phyloP scores from a whole-genome alignment of 2,329 filamentous ascomycete genomes.

The Fusarium cicatricum region DNA sequence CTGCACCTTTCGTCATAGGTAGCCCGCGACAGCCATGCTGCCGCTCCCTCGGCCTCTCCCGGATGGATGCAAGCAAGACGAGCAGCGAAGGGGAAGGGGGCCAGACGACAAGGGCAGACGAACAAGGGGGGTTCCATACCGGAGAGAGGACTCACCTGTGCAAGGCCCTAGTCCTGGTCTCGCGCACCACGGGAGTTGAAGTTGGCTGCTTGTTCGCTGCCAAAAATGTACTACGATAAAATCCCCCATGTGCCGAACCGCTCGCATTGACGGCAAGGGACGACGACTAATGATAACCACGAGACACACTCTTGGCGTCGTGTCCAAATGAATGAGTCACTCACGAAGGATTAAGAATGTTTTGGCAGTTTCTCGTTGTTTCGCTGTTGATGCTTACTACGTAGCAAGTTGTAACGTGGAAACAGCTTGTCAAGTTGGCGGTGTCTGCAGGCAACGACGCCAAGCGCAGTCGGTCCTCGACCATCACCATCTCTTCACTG shows the following conservation, averaged over 20 bases:
- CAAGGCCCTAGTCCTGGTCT: slow-evolving; percentile 8
- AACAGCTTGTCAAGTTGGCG: slow-evolving; percentile 28
- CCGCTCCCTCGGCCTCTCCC: slow-evolving; percentile 29
- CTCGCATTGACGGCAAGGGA: slow-evolving; percentile 30
- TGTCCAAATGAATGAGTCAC: slow-evolving; percentile 36
- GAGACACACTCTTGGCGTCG: slow-evolving; percentile 10
- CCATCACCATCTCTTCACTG: too few species aligned
- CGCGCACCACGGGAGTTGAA: slow-evolving; percentile 34
- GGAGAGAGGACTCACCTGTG: not conserved
- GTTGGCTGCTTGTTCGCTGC: slow-evolving; percentile 19
- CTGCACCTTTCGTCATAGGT: slow-evolving; percentile 27
- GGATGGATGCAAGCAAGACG: slow-evolving; percentile 32
- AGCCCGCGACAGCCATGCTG: slow-evolving; percentile 14
- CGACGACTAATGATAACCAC: slow-evolving; percentile 5
- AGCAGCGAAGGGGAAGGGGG: slow-evolving; percentile 26
- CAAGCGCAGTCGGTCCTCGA: too few species aligned
- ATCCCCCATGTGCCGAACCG: slow-evolving; percentile 37
- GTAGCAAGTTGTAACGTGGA: slow-evolving; percentile 18
- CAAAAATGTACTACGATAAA: too few species aligned
- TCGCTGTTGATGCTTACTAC: too few species aligned
- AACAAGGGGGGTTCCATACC: slow-evolving; percentile 30
- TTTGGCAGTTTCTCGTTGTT: slow-evolving; percentile 29
- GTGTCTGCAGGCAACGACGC: slow-evolving; percentile 35
- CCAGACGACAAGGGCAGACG: slow-evolving; percentile 14
- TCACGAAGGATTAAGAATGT: slow-evolving; percentile 21